Conservation (phyloP, 179 eudicot genomes). For the Silene noctiflora region DNA sequence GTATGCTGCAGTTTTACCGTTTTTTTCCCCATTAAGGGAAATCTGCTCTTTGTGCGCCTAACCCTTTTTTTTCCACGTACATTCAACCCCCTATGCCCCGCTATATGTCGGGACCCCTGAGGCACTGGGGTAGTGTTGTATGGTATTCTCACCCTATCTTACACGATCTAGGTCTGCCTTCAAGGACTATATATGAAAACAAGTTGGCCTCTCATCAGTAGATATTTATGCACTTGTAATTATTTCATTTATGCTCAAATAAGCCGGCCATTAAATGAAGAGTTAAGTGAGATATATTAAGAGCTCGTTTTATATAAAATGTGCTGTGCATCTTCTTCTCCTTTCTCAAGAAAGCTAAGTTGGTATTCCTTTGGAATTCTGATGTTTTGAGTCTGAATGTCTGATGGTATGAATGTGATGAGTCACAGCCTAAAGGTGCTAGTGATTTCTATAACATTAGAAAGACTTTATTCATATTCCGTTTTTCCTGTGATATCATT, state of each 20-base stretch:
- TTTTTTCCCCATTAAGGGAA: not conserved
- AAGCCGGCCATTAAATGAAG: not conserved
- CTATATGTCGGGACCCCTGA: too few species aligned
- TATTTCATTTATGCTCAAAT: not conserved
- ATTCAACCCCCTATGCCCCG: not conserved
- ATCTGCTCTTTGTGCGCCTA: not conserved
- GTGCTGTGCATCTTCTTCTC: not conserved
- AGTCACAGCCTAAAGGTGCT: too few species aligned
- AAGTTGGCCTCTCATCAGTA: too few species aligned
- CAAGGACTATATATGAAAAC: too few species aligned
- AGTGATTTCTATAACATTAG: too few species aligned
- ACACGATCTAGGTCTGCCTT: too few species aligned
- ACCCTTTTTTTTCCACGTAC: not conserved
- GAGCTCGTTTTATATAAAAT: not conserved
- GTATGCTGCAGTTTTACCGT: too few species aligned
- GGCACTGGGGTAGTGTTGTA: not conserved
- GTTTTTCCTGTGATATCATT: too few species aligned
- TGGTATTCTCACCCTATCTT: not conserved
- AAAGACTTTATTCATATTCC: too few species aligned
- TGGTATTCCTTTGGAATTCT: not conserved
- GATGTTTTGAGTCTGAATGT: not conserved
- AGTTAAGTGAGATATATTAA: not conserved
- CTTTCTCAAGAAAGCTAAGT: not conserved
- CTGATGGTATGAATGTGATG: too few species aligned
- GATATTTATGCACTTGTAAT: too few species aligned